A percentile compares a stretch with the other conserved stretches of the same genome.
Evolutionary conservation across 1,139 yeast species (phyloP).

Genomic region (Scheffersomyces quercinus): DNA sequence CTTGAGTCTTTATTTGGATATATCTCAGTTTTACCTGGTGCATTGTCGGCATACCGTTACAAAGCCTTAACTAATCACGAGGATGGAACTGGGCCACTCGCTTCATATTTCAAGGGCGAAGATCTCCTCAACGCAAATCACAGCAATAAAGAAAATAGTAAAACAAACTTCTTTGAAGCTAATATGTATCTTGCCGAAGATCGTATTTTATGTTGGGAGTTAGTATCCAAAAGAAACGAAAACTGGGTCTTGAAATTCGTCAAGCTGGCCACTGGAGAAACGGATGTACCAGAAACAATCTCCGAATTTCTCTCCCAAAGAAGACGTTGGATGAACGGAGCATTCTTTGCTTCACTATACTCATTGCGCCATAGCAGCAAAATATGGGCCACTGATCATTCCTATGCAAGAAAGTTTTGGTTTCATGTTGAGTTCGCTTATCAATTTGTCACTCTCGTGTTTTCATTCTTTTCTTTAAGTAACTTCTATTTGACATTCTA

Average conservation of each 20-base stretch:
- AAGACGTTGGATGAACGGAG: slow-evolving; percentile 98
- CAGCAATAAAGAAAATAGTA: slow-evolving; percentile 35
- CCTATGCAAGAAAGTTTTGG: slow-evolving; percentile 69
- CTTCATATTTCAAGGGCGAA: slow-evolving; percentile 90
- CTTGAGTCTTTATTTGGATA: slow-evolving; percentile 92
- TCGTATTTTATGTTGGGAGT: slow-evolving; percentile 95
- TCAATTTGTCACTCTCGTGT: slow-evolving; percentile 71
- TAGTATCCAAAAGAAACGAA: slow-evolving; percentile 82
- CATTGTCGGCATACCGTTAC: slow-evolving; percentile 90
- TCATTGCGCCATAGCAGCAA: slow-evolving; percentile 77
- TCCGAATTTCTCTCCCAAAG: slow-evolving; percentile 93
- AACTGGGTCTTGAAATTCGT: slow-evolving; percentile 94
- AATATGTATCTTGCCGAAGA: slow-evolving; percentile 98
- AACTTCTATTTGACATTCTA: slow-evolving; percentile 90
- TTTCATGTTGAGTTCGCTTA: slow-evolving; percentile 82
- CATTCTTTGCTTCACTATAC: slow-evolving; percentile 92
- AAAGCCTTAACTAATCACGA: slow-evolving; percentile 81
- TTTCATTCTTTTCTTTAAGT: slow-evolving; percentile 88
- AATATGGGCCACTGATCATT: slow-evolving; percentile 87
- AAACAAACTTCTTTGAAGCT: slow-evolving; percentile 82
- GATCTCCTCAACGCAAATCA: slow-evolving; percentile 40
- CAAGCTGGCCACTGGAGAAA: slow-evolving; percentile 91
- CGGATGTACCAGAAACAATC: slow-evolving; percentile 92
- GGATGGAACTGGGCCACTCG: slow-evolving; percentile 91
- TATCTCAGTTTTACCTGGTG: slow-evolving; percentile 94